Base-by-base conservation (phyloP, 495 filamentous ascomycete species). In the Daldinia loculata region DNA sequence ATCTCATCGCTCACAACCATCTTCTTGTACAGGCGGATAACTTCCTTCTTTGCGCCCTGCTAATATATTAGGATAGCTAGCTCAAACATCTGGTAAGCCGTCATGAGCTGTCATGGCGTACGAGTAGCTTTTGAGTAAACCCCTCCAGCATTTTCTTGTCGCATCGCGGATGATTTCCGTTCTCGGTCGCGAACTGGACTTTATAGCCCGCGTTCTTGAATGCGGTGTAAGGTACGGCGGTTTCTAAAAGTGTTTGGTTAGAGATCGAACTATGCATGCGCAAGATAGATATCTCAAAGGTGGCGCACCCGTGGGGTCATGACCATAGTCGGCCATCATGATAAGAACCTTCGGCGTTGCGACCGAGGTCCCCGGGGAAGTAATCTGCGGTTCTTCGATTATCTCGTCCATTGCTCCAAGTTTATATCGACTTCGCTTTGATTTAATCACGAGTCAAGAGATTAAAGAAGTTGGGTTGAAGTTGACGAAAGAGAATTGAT, bases 271-370 rank as follows among this genome's bases (percentile, higher is more conserved):
- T 53, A 50, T 30, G 30, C 22, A 38, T 39, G 48, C 29, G 36
- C 26, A 50, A 58, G n/a, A 48, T 19, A 34, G 39, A 17, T 45
- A 38, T 19, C 8, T 17, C 19, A 29, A 12, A 34, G 24, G 51
- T 29, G n/a, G 53, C 63, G 58, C 12, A 86, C 85, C 85, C 56
- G 85, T 87, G 11, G 84, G 85, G 68, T 87, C 85, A 68, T 87
- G 83, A 59, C 85, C 85, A 61, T 87, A 86, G 65, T 87, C 84
- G 27, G 84, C 79, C 85, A 87, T 86, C 51, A 84, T 70, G 36
- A 87, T 81, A 32, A 85, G 66, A 26, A 81, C 80, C 63, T 79
- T 78, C 6, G 69, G 55, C 7, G 63, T 57, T 6, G 50, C 6
- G 32, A 68, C 32, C 17, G 64, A 52, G 9, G 59, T 41, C 11